Evolutionary conservation across 805 yeast genomes (phyloP).

Genomic region (Lachancea cidri): DNA sequence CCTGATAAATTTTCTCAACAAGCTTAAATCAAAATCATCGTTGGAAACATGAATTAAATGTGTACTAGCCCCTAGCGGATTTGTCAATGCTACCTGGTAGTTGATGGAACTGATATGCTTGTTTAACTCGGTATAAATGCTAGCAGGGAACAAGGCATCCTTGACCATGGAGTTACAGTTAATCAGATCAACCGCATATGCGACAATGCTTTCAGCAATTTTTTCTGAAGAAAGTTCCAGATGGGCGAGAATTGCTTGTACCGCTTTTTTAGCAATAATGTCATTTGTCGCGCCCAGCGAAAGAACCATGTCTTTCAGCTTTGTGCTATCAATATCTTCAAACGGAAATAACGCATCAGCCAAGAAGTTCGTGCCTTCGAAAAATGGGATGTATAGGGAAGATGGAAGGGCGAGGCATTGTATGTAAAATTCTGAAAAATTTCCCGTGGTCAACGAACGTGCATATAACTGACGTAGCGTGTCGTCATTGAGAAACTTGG

Average conservation of each 20-base stretch:
- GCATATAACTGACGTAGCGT: slow-evolving; percentile 34
- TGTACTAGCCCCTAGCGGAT: slow-evolving; percentile 41
- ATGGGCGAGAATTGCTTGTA: slow-evolving; percentile 11
- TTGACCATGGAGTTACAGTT: slow-evolving; percentile 10
- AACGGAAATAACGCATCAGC: slow-evolving; percentile 10
- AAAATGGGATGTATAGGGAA: slow-evolving; percentile 6
- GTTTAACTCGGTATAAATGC: slow-evolving; percentile 16
- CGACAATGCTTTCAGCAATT: not conserved
- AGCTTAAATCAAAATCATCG: slow-evolving; percentile 3
- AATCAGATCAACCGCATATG: slow-evolving; percentile 14
- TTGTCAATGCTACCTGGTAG: slow-evolving; percentile 41
- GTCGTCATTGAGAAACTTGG: slow-evolving; percentile 32
- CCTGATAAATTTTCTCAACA: slow-evolving; percentile 4
- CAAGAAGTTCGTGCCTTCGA: slow-evolving; percentile 17
- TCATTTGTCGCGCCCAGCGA: slow-evolving; percentile 10
- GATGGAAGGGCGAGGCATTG: slow-evolving; percentile 6
- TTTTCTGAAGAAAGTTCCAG: slow-evolving; percentile 5
- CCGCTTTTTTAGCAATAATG: slow-evolving; percentile 12
- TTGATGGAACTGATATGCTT: slow-evolving; percentile 33
- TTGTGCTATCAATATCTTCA: slow-evolving; percentile 10
- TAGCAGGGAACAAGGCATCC: slow-evolving; percentile 14
- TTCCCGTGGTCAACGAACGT: slow-evolving; percentile 17
- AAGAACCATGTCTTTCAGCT: slow-evolving; percentile 11
- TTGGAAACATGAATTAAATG: slow-evolving; percentile 18
- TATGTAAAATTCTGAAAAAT: slow-evolving; percentile 19